Percentiles rank a stretch among this genome's conserved stretches.
These are phyloP conservation scores for Orychophragmus violaceus DNA, from an alignment of 345 rosid genomes.

Conservation along the genomic window DNA sequence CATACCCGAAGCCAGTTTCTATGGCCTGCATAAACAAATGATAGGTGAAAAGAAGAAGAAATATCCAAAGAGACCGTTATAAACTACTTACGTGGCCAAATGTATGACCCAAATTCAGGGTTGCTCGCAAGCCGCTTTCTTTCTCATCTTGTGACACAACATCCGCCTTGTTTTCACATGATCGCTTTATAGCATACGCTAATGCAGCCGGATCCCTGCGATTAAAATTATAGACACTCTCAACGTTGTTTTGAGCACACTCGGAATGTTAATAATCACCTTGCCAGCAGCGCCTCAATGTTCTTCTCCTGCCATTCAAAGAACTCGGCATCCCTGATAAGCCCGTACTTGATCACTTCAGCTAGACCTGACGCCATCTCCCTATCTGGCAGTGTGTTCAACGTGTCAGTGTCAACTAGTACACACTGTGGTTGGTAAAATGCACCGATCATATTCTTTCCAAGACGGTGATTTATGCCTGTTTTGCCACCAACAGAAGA, in stretches of 20 bases:
- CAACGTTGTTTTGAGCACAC: too few relatives aligned
- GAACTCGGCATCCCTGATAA: slow-evolving; percentile 87
- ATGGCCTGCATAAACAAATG: slow-evolving; percentile 60
- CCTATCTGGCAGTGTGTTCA: slow-evolving; percentile 80
- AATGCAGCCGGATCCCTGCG: slow-evolving; percentile 89
- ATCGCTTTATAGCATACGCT: slow-evolving; percentile 88
- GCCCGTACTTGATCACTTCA: slow-evolving; percentile 95
- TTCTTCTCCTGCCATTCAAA: slow-evolving; percentile 97
- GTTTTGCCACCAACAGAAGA: slow-evolving; percentile 99
- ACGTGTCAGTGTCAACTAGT: slow-evolving; percentile 78
- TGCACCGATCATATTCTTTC: slow-evolving; percentile 97
- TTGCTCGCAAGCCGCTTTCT: slow-evolving; percentile 91
- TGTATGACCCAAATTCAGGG: slow-evolving; percentile 92
- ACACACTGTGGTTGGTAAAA: slow-evolving; percentile 99
- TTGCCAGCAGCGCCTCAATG: slow-evolving; percentile 61
- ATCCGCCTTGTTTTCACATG: slow-evolving; percentile 97
- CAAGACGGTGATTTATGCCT: slow-evolving; percentile 86
- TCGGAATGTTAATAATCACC: slow-evolving; percentile 37
- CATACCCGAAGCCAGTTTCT: slow-evolving; percentile 91
- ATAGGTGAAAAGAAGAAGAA: not conserved
- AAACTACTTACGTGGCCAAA: slow-evolving; percentile 85
- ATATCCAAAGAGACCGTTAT: not conserved
- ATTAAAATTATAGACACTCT: not conserved
- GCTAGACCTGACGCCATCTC: slow-evolving; percentile 94
- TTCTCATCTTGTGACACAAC: slow-evolving; percentile 97